A percentile compares a stretch with the other conserved stretches of the same genome.
Evolutionary conservation across 164 flowering plant species (phyloP).

Genomic region (Buxus sempervirens): DNA sequence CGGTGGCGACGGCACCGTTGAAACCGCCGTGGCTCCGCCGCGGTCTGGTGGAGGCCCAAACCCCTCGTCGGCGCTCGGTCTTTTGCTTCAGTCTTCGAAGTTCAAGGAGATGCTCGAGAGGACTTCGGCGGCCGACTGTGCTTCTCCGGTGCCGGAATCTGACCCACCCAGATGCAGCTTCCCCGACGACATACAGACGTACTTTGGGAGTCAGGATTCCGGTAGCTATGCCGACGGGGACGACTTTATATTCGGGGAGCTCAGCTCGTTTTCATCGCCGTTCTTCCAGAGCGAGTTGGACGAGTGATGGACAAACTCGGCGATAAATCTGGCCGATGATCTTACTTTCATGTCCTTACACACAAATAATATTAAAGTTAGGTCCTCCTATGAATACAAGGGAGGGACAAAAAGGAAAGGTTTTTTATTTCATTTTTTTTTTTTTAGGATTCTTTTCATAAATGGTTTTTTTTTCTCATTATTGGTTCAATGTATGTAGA

Average conservation of each 20-base stretch:
- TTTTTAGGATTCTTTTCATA: no score
- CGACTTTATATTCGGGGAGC: slow-evolving; percentile 44
- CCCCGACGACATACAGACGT: slow-evolving; percentile 68
- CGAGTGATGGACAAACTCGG: slow-evolving; percentile 5
- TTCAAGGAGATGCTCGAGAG: slow-evolving; percentile 71
- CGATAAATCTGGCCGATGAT: background rate
- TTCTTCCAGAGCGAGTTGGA: slow-evolving; percentile 42
- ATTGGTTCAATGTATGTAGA: no score
- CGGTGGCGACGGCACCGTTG: background rate
- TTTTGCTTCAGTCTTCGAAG: slow-evolving; percentile 56
- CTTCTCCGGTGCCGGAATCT: slow-evolving; percentile 31
- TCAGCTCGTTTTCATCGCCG: slow-evolving; percentile 35
- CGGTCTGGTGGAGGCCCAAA: slow-evolving; percentile 6
- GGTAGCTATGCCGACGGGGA: slow-evolving; percentile 30
- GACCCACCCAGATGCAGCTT: slow-evolving; percentile 43
- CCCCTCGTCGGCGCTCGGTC: slow-evolving; percentile 50
- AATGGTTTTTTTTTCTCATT: no score
- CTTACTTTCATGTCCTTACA: background rate
- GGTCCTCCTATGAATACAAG: background rate
- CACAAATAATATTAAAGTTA: no score
- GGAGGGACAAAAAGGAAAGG: background rate
- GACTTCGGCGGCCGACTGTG: slow-evolving; percentile 34
- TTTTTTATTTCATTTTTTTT: no score
- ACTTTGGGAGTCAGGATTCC: slow-evolving; percentile 43
- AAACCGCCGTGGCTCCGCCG: slow-evolving; percentile 4